Conservation (phyloP, 768 basidiomycete species). For the Agaricus sinodeliciosus region DNA sequence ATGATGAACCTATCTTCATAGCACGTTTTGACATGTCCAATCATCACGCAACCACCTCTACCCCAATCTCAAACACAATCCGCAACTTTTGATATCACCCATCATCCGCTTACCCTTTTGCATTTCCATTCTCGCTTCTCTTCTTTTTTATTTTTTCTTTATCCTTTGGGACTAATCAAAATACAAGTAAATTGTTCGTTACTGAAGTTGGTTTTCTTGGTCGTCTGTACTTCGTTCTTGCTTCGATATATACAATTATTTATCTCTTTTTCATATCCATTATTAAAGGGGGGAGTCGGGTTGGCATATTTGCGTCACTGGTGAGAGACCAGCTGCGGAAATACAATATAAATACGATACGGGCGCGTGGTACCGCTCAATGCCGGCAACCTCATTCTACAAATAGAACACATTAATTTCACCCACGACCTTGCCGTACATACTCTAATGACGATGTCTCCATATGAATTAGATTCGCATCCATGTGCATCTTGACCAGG, state of each 20-base stretch:
- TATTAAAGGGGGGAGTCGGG: too few species aligned
- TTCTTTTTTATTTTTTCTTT: slow-evolving; percentile 4
- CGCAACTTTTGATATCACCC: background rate
- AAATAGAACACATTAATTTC: too few species aligned
- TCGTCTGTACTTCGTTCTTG: background rate
- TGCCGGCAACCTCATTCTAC: too few species aligned
- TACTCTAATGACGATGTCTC: too few species aligned
- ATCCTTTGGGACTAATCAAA: slow-evolving; percentile 6
- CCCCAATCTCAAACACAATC: background rate
- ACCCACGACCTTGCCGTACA: too few species aligned
- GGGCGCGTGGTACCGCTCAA: too few species aligned
- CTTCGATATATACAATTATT: slow-evolving; percentile 6
- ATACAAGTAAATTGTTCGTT: background rate
- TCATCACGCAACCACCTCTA: slow-evolving; percentile 7
- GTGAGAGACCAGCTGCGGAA: background rate
- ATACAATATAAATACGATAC: background rate
- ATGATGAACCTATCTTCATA: background rate
- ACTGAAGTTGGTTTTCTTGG: background rate
- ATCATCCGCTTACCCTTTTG: slow-evolving; percentile 1
- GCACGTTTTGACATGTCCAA: slow-evolving; percentile 3
- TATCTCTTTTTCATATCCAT: background rate
- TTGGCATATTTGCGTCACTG: too few species aligned
- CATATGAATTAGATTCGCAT: too few species aligned
- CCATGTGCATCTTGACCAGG: too few species aligned
- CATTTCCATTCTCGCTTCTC: slow-evolving; percentile 1